Conservation (phyloP, 306 rosid species). For the Gastrolobium villosum region DNA sequence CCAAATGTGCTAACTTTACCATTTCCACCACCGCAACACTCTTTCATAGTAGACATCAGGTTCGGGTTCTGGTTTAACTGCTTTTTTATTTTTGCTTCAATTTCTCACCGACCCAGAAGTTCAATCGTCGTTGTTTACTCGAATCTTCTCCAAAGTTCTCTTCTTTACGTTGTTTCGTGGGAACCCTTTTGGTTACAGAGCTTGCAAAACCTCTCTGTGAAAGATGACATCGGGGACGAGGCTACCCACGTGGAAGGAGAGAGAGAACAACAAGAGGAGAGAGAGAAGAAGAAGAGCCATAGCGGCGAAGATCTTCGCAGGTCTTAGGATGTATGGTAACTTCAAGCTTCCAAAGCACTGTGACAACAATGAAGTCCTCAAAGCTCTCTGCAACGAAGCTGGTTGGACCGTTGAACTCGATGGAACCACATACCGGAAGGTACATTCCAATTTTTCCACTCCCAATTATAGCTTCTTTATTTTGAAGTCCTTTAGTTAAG, state of each 20-base stretch:
- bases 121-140: neutral
- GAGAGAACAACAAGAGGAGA: conserved; percentile 94
- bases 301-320: conserved; percentile 92
- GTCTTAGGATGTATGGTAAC: conserved; percentile 92
- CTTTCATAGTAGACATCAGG: too few species aligned
- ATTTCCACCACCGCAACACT: neutral
- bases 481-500: neutral
- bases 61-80: too few species aligned
- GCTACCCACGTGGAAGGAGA: conserved; percentile 95
- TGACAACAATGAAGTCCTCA: conserved; percentile 96
- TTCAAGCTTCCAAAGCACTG: conserved; percentile 95
- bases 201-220: neutral
- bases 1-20: conserved; percentile 7
- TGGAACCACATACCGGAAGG: conserved; percentile 97
- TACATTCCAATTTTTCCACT: conserved; percentile 29
- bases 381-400: conserved; percentile 92
- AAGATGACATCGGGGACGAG: conserved; percentile 87
- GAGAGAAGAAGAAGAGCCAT: conserved; percentile 95
- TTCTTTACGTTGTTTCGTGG: neutral
- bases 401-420: conserved; percentile 96
- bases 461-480: neutral
- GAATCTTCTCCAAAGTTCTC: conserved; percentile 33
- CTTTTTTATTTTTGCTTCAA: neutral
- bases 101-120: conserved; percentile 9
- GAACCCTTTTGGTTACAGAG: conserved; percentile 10